Evolutionary conservation across 2,329 filamentous ascomycete species (phyloP).

Genomic region (Penicillium frequentans): DNA sequence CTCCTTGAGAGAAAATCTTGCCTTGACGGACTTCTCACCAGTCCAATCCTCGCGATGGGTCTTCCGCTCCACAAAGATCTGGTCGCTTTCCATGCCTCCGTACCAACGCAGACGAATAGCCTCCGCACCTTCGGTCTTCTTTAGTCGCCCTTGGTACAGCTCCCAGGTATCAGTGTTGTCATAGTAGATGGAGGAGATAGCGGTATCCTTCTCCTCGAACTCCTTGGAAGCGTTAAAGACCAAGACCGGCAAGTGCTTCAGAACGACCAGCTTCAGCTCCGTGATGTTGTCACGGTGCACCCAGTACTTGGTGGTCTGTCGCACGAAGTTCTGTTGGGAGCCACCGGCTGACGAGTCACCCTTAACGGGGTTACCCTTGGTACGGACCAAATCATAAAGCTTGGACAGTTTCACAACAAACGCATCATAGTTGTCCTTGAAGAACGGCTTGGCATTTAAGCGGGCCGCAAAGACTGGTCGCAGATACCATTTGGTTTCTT

Average conservation of each 20-base stretch:
- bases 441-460: conserved; percentile 95
- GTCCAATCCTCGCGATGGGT: conserved; percentile 99
- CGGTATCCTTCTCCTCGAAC: conserved; percentile 84
- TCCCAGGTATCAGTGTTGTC: conserved; percentile 95
- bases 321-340: conserved; percentile 89
- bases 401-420: conserved; percentile 93
- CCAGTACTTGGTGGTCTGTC: conserved; percentile 99
- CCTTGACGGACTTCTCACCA: conserved; percentile 97
- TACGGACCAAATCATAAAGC: conserved; percentile 92
- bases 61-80: conserved; percentile 95
- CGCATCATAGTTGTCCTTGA: conserved; percentile 97
- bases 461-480: conserved; percentile 94
- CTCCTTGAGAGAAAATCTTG: conserved; percentile 91
- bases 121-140: conserved; percentile 97
- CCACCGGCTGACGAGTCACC: conserved; percentile 91
- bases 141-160: conserved; percentile 87
- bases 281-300: conserved; percentile 98
- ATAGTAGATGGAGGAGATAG: conserved; percentile 98
- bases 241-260: conserved; percentile 94
- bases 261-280: conserved; percentile 93
- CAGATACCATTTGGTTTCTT: conserved; percentile 90
- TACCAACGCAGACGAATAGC: conserved; percentile 97
- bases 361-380: conserved; percentile 85
- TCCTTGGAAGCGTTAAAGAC: conserved; percentile 98
- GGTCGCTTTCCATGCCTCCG: conserved; percentile 91